A percentile compares a stretch with the other conserved stretches of the same genome.
Conservation (phyloP, 345 rosid species). For the Lumnitzera racemosa region DNA sequence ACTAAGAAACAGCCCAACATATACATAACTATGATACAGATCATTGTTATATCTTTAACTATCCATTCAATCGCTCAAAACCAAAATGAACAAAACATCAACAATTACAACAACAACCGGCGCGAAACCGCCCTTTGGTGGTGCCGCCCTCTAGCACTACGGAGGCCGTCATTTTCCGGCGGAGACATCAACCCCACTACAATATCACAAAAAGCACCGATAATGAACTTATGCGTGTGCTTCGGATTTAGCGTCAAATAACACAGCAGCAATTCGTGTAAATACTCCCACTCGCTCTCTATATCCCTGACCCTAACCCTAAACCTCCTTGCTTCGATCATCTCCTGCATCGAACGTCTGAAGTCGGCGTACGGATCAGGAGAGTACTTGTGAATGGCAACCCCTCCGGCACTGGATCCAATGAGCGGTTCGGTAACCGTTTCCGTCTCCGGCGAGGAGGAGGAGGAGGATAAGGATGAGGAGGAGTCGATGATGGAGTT, state of each 20-base stretch:
- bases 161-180: slow-evolving; percentile 19
- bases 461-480: background rate
- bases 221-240: slow-evolving; percentile 58
- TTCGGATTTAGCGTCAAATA: slow-evolving; percentile 65
- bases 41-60: too few species aligned
- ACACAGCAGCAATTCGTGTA: slow-evolving; percentile 65
- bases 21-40: too few species aligned
- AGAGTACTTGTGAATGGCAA: slow-evolving; percentile 54
- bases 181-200: slow-evolving; percentile 27
- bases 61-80: too few species aligned
- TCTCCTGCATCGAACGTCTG: slow-evolving; percentile 76
- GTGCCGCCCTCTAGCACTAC: slow-evolving; percentile 8
- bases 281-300: slow-evolving; percentile 49
- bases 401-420: slow-evolving; percentile 32
- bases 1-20: too few species aligned
- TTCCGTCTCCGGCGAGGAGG: background rate
- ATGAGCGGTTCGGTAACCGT: background rate
- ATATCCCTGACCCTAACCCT: slow-evolving; percentile 20
- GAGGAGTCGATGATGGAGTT: slow-evolving; percentile 66
- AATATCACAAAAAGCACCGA: slow-evolving; percentile 71
- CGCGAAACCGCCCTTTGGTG: background rate
- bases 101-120: too few species aligned
- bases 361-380: slow-evolving; percentile 77
- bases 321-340: slow-evolving; percentile 67
- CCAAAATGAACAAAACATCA: too few species aligned